Evolutionary conservation across 148 eudicot genomes (phyloP).

Genomic region (Rhododendron griersonianum): DNA sequence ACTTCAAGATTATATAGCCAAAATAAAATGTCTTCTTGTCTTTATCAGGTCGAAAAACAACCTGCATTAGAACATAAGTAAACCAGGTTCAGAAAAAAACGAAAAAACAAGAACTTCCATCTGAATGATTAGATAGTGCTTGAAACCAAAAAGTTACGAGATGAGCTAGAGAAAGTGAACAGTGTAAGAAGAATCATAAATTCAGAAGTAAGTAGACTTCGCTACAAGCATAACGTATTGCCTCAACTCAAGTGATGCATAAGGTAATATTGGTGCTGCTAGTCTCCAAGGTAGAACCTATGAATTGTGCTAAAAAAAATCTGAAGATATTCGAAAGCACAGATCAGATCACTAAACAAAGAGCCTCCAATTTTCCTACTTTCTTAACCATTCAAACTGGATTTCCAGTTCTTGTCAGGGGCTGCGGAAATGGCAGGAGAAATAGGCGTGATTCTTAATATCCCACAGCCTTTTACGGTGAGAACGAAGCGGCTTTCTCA

Average conservation of each 20-base stretch:
- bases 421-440: conserved; percentile 23
- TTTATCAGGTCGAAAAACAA: background rate
- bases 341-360: background rate
- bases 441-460: conserved; percentile 26
- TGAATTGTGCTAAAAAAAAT: background rate
- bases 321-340: background rate
- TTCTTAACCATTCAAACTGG: conserved; percentile 3
- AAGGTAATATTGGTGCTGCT: background rate
- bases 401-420: conserved; percentile 38
- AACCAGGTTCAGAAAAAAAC: background rate
- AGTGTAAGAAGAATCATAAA: background rate
- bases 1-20: too few relatives aligned
- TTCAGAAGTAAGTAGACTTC: background rate
- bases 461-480: conserved; percentile 54
- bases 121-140: background rate
- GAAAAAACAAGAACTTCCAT: background rate
- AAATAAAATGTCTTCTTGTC: background rate
- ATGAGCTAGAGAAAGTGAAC: background rate
- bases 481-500: conserved; percentile 59
- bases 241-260: background rate
- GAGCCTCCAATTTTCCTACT: background rate
- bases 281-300: background rate
- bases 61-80: conserved; percentile 7
- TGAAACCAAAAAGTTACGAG: background rate
- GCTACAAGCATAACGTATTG: background rate